Evolutionary conservation across 345 rosid species (phyloP), one percentile per base, ranked within the genome.

Genomic region (Citrus cavaleriei): DNA sequence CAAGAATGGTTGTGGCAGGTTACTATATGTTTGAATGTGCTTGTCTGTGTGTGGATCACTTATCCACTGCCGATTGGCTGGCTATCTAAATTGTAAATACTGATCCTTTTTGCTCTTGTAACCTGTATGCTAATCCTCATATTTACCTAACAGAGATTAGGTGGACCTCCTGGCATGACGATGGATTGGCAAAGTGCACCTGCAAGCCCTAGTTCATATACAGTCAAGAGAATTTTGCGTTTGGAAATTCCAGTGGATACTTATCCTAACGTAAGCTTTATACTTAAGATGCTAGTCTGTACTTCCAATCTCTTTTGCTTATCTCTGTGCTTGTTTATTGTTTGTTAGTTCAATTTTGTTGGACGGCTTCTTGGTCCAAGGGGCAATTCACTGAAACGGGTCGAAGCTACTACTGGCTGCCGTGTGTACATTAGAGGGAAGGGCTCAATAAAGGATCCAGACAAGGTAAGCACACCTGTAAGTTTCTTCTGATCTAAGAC

Each of bases 131-230:
- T 49, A 68, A 78, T 19, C 42, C 14, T 14, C n/a, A 42, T 78
- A 10, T 19, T 76, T 60, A 46, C 21, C 38, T 79, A 28, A 81
- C 90, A 96, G 99, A 91, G 98, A 88, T 73, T 92, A 78, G 85
- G 93, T 79, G 95, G 97, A 68, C 92, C 89, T 46, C 92, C 89
- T 78, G 99, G 99, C 78, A 94, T 96, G 98, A 90, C 95, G 35
- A 96, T 96, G 98, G 99, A 96, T 82, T 96, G 99, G 99, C 98
- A 96, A 89, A 91, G 98, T 73, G 97, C 93, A 14, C 95, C 97
- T 77, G 91, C 99, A 70, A 96, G 99, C 81, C 98, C 98, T 77
- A 93, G 98, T 79, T 87, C 98, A 35, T 96, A 83, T 85, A 90
- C 98, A 10, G 92, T 96, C 81, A 94, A 94, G 89, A 94, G 98